Percentiles rank a stretch among this genome's conserved stretches.
Evolutionary conservation across 176 grass and related monocot species (phyloP).

Genomic region (Carex cristatella): DNA sequence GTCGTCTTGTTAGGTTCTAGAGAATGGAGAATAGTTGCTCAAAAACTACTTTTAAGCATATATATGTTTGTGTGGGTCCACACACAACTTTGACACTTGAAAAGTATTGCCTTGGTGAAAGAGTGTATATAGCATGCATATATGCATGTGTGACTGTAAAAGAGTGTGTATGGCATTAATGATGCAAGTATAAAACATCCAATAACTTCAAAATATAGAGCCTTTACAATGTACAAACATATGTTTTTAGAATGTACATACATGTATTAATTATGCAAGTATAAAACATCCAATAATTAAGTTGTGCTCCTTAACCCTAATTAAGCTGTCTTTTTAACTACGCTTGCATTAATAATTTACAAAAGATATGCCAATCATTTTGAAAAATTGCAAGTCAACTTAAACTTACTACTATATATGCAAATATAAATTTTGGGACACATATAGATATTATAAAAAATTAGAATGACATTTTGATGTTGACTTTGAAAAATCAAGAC

Average conservation of each 20-base stretch:
- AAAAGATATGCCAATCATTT: background rate
- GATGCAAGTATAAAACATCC: background rate
- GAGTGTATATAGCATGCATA: background rate
- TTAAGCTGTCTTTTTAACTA: background rate
- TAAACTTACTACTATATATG: background rate
- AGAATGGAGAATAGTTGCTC: background rate
- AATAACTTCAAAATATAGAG: background rate
- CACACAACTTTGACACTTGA: background rate
- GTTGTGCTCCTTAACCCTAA: background rate
- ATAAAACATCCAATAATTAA: background rate
- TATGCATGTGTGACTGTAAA: no score
- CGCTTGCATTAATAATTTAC: background rate
- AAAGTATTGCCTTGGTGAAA: background rate
- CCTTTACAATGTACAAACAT: background rate
- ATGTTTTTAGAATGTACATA: no score
- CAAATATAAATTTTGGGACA: background rate
- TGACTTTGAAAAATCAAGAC: background rate
- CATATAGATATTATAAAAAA: background rate
- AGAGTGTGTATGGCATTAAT: no score
- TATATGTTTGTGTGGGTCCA: constrained; percentile 11
- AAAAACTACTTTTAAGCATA: background rate
- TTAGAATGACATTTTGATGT: background rate
- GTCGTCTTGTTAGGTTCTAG: background rate
- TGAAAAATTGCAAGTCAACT: background rate
- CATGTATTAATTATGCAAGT: no score